A percentile compares a stretch with the other conserved stretches of the same genome.
These are phyloP conservation scores for Telfairia occidentalis DNA, from an alignment of 331 rosid genomes.

Conservation along the genomic window DNA sequence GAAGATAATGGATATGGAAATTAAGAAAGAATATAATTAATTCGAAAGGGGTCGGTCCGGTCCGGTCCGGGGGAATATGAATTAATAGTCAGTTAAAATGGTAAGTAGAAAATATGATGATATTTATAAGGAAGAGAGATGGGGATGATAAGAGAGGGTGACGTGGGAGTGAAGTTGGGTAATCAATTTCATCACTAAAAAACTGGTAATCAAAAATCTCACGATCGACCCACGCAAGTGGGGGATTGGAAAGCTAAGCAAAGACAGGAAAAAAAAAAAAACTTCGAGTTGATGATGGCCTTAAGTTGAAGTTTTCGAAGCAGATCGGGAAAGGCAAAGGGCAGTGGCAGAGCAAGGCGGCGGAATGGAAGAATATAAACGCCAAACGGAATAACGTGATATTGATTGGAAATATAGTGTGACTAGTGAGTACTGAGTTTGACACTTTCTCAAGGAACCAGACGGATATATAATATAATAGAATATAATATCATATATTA, in stretches of 20 bases:
- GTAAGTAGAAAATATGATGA: constrained; percentile 12
- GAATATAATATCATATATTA: no score
- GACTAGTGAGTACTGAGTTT: no score
- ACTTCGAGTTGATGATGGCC: background rate
- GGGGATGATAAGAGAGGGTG: constrained; percentile 16
- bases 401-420: no score
- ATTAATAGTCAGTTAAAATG: no score
- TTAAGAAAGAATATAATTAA: no score
- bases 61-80: no score
- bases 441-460: no score
- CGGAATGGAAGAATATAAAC: no score
- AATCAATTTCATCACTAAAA: constrained; percentile 27
- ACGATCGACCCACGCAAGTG: constrained; percentile 14
- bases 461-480: no score
- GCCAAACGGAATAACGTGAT: no score
- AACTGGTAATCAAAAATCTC: constrained; percentile 17
- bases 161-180: constrained; percentile 47
- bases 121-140: constrained; percentile 36
- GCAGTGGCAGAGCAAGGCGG: background rate
- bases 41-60: no score
- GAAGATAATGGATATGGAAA: background rate
- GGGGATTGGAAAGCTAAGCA: background rate
- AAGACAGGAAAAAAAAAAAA: background rate
- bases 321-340: background rate
- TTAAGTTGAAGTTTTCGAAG: no score